phyloP scores from a whole-genome alignment of 1,284 basidiomycete species.

The Laetiporus sulphureus region DNA sequence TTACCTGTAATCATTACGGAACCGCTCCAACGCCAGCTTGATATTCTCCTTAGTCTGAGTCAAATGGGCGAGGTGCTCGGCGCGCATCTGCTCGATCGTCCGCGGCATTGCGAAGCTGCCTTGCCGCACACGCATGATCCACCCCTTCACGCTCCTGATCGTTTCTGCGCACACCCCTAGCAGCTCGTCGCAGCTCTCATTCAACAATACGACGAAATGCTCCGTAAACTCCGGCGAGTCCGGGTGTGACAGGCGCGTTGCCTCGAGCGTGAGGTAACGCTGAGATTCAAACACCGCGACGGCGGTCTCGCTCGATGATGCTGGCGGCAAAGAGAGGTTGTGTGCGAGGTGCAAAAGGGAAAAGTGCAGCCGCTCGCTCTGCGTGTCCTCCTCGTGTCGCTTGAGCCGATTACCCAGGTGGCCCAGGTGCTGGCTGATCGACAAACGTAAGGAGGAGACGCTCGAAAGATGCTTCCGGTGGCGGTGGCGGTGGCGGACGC shows the following conservation, averaged over 20 bases:
- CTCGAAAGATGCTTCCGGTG: constrained; percentile 5
- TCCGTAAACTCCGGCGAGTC: constrained; percentile 45
- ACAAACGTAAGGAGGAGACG: constrained; percentile 13
- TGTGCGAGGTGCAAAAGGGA: constrained; percentile 24
- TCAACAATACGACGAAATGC: constrained; percentile 46
- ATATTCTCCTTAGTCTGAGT: constrained; percentile 35
- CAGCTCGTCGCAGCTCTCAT: constrained; percentile 51
- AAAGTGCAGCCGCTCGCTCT: constrained; percentile 21
- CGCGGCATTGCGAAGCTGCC: constrained; percentile 34
- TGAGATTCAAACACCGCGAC: constrained; percentile 82
- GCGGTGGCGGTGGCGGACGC: constrained; percentile 6
- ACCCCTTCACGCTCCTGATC: constrained; percentile 41
- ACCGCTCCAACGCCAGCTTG: constrained; percentile 34
- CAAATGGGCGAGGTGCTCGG: constrained; percentile 28
- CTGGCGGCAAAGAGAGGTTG: constrained; percentile 14
- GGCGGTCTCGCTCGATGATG: constrained; percentile 37
- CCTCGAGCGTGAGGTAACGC: constrained; percentile 73
- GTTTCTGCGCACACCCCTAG: constrained; percentile 42
- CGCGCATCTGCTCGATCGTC: constrained; percentile 27
- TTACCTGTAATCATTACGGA: constrained; percentile 49
- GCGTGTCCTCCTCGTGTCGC: constrained; percentile 16
- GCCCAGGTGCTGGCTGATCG: constrained; percentile 18
- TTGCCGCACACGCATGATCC: constrained; percentile 41
- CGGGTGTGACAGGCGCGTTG: constrained; percentile 45
- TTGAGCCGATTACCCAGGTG: constrained; percentile 14